Evolutionary conservation across 2,329 filamentous ascomycete genomes (phyloP), one percentile per base, ranked within the genome.

Genomic region (Aspergillus sclerotialis): DNA sequence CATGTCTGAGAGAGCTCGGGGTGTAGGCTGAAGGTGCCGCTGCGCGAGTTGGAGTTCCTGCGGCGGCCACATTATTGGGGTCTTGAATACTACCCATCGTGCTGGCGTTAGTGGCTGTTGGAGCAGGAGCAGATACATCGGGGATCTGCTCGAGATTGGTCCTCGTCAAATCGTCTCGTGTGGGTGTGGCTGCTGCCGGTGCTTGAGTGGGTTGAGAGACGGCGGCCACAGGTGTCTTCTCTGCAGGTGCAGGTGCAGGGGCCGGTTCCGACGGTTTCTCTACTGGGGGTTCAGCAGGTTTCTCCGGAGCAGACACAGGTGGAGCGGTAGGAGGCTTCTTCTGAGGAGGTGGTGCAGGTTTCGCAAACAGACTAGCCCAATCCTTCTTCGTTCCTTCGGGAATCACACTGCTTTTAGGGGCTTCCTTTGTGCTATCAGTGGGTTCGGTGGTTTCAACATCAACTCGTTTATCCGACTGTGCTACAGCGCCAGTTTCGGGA

Each of bases 91-190:
- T 92, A 49, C 87, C 84, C 45, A 86, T 72, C 39, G 89, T 94
- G 73, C 89, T 95, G 44, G 85, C 87, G 45, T 79, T 84, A 30
- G 90, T 95, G 46, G 81, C 83, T 35, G 85, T 90, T 30, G 81
- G 75, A 13, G 82, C 77, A 26, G 86, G 84, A 37, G 78, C 69
- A 28, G 90, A 94, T 36, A 73, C 75, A 65, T 95, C 89, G 45
- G 80, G 82, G 49, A 96, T 74, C 64, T 90, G 85, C 60, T 94
- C 89, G 38, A 96, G 82, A 64, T 96, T 96, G 50, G 81, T 82
- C 67, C 90, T 81, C 17, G 90, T 96, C 46, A 96, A 75, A 53
- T 89, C 80, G 59, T 88, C 86, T 64, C 84, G 82, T 15, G 85
- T 76, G 11, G 84, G 82, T 30, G 75, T 73, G 39, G 68, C 55